phyloP scores from a whole-genome alignment of 2,329 filamentous ascomycete species.

The Ophiostoma piceae region DNA sequence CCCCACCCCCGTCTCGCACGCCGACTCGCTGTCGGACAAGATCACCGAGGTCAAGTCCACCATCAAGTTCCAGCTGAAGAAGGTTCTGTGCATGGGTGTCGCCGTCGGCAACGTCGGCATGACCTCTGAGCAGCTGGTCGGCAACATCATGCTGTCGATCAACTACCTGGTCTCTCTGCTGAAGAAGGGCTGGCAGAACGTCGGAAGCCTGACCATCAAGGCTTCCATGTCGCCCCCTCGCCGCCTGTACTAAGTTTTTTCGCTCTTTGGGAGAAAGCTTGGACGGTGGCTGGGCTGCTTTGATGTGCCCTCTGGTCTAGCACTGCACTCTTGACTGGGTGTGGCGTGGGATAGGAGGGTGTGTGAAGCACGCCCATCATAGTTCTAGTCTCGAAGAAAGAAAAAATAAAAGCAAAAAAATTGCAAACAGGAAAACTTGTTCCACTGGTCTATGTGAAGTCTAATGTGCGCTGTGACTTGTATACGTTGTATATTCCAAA shows the following conservation, averaged over 20 bases:
- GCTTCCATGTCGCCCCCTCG: slow-evolving; percentile 98
- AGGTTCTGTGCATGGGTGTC: slow-evolving; percentile 99
- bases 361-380: not conserved
- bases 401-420: slow-evolving; percentile 11
- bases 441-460: not conserved
- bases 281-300: not conserved
- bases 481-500: not conserved
- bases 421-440: not conserved
- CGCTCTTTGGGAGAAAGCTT: not conserved
- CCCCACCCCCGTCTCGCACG: slow-evolving; percentile 96
- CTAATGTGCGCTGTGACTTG: not conserved
- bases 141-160: slow-evolving; percentile 99
- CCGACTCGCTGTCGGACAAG: slow-evolving; percentile 88
- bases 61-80: slow-evolving; percentile 99
- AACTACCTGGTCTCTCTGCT: slow-evolving; percentile 99
- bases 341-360: not conserved
- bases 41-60: slow-evolving; percentile 99
- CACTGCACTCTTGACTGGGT: slow-evolving; percentile 15
- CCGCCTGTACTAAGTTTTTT: slow-evolving; percentile 75
- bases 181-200: slow-evolving; percentile 99
- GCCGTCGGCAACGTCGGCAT: slow-evolving; percentile 98
- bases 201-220: slow-evolving; percentile 99
- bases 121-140: slow-evolving; percentile 90
- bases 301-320: not conserved
- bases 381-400: not conserved